A percentile compares a stretch with the other conserved stretches of the same genome.
Conservation (phyloP, 2,329 filamentous ascomycete species). For the Ophiostoma triangulosporum region DNA sequence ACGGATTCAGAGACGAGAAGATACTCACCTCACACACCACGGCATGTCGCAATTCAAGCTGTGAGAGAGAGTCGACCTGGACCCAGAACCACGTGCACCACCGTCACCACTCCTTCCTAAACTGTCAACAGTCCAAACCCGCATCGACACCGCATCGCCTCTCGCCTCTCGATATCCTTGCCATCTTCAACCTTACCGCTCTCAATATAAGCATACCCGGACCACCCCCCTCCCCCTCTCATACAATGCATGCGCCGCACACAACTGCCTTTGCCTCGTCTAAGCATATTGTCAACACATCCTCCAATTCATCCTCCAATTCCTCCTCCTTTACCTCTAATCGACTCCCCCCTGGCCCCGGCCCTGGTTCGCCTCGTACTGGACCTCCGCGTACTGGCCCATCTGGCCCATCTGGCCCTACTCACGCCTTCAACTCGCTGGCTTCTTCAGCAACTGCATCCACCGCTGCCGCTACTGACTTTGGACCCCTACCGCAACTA, state of each 20-base stretch:
- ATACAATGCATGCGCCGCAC: conserved; percentile 12
- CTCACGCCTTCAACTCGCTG: neutral
- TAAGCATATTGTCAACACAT: conserved; percentile 1
- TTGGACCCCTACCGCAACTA: conserved; percentile 7
- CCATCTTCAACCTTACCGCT: neutral
- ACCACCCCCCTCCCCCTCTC: neutral
- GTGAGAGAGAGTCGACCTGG: neutral
- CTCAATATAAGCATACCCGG: neutral
- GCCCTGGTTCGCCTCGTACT: neutral
- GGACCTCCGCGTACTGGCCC: no score
- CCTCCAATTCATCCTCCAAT: neutral
- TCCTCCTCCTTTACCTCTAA: neutral
- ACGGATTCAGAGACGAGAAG: no score
- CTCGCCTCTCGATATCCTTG: neutral
- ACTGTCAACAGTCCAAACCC: neutral
- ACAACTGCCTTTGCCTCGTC: conserved; percentile 9
- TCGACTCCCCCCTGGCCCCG: neutral
- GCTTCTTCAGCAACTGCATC: conserved; percentile 1
- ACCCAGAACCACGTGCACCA: neutral
- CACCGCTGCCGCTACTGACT: conserved; percentile 2
- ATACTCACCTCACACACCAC: neutral
- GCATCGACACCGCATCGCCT: neutral
- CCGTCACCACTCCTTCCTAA: neutral
- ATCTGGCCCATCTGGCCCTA: no score
- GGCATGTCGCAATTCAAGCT: neutral